phyloP scores from a whole-genome alignment of 345 rosid species.

The Eucalyptus sideroxylon region DNA sequence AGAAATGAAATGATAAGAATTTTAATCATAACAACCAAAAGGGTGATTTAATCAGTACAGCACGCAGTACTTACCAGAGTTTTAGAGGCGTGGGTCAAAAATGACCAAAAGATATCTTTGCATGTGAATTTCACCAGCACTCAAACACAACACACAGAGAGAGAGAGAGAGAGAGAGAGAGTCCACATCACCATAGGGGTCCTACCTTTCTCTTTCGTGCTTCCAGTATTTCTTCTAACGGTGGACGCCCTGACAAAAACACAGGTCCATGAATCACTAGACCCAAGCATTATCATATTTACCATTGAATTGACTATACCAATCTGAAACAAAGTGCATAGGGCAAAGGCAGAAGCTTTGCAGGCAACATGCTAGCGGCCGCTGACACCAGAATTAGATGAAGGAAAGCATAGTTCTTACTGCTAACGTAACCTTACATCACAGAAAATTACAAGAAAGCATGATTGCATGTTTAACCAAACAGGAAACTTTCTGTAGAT shows the following conservation, averaged over 20 bases:
- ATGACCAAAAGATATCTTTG: background rate
- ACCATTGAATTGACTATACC: background rate
- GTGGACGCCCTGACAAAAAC: conserved; percentile 47
- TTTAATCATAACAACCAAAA: background rate
- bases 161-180: background rate
- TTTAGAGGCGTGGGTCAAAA: background rate
- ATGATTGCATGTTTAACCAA: background rate
- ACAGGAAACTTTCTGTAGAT: background rate
- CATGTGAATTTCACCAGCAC: background rate
- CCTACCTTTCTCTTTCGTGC: conserved; percentile 58
- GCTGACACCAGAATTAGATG: background rate
- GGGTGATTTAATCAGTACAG: background rate
- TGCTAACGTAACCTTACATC: background rate
- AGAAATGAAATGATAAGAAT: background rate
- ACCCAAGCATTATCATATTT: background rate
- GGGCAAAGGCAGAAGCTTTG: background rate
- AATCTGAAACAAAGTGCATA: background rate
- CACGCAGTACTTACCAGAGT: background rate
- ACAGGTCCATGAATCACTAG: background rate
- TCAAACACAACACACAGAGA: background rate
- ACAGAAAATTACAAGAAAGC: background rate
- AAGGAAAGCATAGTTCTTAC: background rate
- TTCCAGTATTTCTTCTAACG: conserved; percentile 57
- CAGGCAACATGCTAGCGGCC: background rate
- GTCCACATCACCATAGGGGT: background rate